These are phyloP conservation scores for Boletus fagicola DNA, from an alignment of 768 basidiomycete species.

Conservation along the genomic window DNA sequence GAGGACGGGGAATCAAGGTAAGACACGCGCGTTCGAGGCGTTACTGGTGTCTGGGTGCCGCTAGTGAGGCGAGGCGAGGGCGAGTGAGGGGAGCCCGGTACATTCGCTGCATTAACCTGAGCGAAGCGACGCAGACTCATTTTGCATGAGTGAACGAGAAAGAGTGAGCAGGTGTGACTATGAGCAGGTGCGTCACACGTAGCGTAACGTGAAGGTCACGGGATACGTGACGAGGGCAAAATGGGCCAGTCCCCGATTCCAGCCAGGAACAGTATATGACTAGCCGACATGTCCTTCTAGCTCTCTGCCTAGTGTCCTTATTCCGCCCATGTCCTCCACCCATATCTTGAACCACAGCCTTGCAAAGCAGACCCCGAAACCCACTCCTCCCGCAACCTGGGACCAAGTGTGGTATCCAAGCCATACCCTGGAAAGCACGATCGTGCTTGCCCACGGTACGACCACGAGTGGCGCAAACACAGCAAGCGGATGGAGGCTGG, in stretches of 20 bases:
- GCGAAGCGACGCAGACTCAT: slow-evolving; percentile 63
- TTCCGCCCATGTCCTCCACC: slow-evolving; percentile 30
- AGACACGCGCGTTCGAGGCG: slow-evolving; percentile 49
- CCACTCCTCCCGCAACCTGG: slow-evolving; percentile 61
- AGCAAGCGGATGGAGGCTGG: slow-evolving; percentile 41
- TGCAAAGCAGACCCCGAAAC: slow-evolving; percentile 55
- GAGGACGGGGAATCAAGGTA: slow-evolving; percentile 58
- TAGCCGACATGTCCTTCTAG: slow-evolving; percentile 9
- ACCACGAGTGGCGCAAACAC: slow-evolving; percentile 44
- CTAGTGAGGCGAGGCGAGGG: slow-evolving; percentile 33
- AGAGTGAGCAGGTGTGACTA: slow-evolving; percentile 20
- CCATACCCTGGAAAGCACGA: slow-evolving; percentile 67
- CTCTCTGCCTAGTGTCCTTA: slow-evolving; percentile 21
- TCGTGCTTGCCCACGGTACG: slow-evolving; percentile 52
- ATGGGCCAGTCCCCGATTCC: too few relatives aligned
- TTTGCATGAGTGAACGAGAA: slow-evolving; percentile 7
- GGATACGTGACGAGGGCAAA: not conserved
- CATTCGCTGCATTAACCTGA: slow-evolving; percentile 43
- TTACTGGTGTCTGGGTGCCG: slow-evolving; percentile 42
- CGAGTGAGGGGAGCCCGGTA: slow-evolving; percentile 42
- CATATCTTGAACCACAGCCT: slow-evolving; percentile 58
- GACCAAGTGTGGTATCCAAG: slow-evolving; percentile 74
- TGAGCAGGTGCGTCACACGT: slow-evolving; percentile 23
- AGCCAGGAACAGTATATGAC: too few relatives aligned
- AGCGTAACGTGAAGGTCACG: slow-evolving; percentile 28